Evolutionary conservation across 2,329 filamentous ascomycete species (phyloP).

Genomic region (Sordariomycetes sp.): DNA sequence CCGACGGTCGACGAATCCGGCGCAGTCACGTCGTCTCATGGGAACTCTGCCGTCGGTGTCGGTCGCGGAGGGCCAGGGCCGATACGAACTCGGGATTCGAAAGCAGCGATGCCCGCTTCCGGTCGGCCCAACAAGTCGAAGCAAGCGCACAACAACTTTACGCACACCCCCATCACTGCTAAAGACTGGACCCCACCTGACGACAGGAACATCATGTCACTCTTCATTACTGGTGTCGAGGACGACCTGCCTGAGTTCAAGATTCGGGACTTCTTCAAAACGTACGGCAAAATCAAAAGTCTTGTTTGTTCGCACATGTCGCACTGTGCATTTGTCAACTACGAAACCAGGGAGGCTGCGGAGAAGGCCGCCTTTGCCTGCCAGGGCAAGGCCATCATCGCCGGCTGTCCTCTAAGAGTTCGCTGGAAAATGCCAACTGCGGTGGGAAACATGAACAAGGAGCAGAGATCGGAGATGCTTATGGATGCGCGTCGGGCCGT

Average conservation of each 20-base stretch:
- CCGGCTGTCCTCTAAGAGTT: conserved; percentile 79
- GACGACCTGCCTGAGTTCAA: conserved; percentile 92
- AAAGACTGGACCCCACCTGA: conserved; percentile 77
- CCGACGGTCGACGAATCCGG: conserved; percentile 52
- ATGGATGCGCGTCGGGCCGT: conserved; percentile 42
- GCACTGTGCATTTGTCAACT: conserved; percentile 95
- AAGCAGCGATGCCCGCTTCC: conserved; percentile 29
- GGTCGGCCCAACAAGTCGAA: neutral
- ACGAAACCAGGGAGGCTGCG: conserved; percentile 68
- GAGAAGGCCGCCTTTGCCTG: conserved; percentile 76
- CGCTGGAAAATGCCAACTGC: conserved; percentile 91
- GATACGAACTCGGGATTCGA: conserved; percentile 60
- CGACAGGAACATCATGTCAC: conserved; percentile 77
- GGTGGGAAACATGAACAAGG: conserved; percentile 80
- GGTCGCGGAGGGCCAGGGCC: conserved; percentile 56
- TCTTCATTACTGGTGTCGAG: conserved; percentile 91
- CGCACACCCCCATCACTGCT: conserved; percentile 51
- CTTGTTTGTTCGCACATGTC: conserved; percentile 94
- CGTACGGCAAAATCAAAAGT: conserved; percentile 80
- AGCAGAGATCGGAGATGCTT: conserved; percentile 70
- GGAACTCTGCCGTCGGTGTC: conserved; percentile 36
- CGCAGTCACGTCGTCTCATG: conserved; percentile 16
- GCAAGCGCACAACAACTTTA: conserved; percentile 35
- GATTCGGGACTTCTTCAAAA: conserved; percentile 78
- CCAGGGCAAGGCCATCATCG: conserved; percentile 78